These are phyloP conservation scores for Pharnaceum exiguum DNA, from an alignment of 148 eudicot species.

Conservation along the genomic window DNA sequence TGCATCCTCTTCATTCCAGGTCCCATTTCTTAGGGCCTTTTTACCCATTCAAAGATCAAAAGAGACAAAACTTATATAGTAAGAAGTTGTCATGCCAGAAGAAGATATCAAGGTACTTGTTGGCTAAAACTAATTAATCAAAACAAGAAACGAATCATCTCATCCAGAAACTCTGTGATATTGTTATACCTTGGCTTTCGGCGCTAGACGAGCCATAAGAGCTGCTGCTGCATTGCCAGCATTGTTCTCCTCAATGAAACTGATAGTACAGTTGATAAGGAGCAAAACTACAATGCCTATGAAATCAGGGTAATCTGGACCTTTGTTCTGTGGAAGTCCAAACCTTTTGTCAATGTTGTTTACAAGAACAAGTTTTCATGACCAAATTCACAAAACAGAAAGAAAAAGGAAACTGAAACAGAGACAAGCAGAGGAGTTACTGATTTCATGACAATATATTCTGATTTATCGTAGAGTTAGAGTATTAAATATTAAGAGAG, in stretches of 20 bases:
- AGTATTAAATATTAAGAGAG: neutral
- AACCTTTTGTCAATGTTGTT: neutral
- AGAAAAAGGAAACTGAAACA: neutral
- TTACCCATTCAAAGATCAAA: neutral
- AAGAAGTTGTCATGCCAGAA: no score
- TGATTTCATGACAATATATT: no score
- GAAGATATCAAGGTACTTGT: no score
- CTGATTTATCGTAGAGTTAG: no score
- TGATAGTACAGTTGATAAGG: constrained; percentile 37
- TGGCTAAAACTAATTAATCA: no score
- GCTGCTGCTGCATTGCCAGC: constrained; percentile 51
- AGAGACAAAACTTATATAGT: neutral
- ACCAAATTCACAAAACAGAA: neutral
- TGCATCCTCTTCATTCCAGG: constrained; percentile 68
- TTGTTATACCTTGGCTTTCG: constrained; percentile 56
- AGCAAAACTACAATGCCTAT: constrained; percentile 54
- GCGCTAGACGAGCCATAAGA: constrained; percentile 51
- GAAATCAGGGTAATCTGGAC: constrained; percentile 44
- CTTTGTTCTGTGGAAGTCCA: constrained; percentile 24
- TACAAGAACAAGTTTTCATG: neutral
- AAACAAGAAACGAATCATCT: no score
- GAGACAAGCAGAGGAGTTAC: no score
- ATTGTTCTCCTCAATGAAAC: constrained; percentile 45
- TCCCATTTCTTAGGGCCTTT: constrained; percentile 60
- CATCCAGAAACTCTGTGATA: neutral